A percentile compares a stretch with the other conserved stretches of the same genome.
Conservation (phyloP, 1,139 yeast genomes). For the Ashbya aceris region DNA sequence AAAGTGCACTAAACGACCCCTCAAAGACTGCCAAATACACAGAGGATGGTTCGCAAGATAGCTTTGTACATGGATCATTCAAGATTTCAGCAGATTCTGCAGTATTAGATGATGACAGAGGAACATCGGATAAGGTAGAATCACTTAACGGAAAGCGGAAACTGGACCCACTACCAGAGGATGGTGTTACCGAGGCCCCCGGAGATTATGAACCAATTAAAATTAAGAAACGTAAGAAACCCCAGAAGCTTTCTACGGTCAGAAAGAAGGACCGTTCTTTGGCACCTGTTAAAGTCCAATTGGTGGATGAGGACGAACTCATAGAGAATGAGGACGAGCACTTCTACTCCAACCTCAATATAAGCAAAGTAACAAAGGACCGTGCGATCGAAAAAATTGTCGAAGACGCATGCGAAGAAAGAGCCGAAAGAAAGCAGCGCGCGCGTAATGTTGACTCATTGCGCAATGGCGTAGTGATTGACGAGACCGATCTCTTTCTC, state of each 20-base stretch:
- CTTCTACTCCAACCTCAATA: constrained; percentile 34
- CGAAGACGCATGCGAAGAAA: constrained; percentile 42
- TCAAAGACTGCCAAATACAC: no score
- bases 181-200: constrained; percentile 16
- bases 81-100: background rate
- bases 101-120: no score
- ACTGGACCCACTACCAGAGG: constrained; percentile 10
- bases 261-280: constrained; percentile 12
- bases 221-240: constrained; percentile 24
- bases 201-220: constrained; percentile 25
- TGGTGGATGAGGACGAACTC: constrained; percentile 33
- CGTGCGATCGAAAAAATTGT: constrained; percentile 26
- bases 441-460: constrained; percentile 13
- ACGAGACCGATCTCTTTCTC: constrained; percentile 54
- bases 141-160: constrained; percentile 12
- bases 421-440: constrained; percentile 28
- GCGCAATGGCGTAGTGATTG: constrained; percentile 37
- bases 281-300: constrained; percentile 25
- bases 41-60: background rate
- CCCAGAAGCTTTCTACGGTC: constrained; percentile 11
- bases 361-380: constrained; percentile 27
- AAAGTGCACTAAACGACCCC: constrained; percentile 21
- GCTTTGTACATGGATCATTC: background rate
- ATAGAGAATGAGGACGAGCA: constrained; percentile 43
- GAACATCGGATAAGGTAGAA: background rate